A percentile compares a stretch with the other conserved stretches of the same genome.
Conservation (phyloP, 177 flowering plant species). For the Vitis hybrid region DNA sequence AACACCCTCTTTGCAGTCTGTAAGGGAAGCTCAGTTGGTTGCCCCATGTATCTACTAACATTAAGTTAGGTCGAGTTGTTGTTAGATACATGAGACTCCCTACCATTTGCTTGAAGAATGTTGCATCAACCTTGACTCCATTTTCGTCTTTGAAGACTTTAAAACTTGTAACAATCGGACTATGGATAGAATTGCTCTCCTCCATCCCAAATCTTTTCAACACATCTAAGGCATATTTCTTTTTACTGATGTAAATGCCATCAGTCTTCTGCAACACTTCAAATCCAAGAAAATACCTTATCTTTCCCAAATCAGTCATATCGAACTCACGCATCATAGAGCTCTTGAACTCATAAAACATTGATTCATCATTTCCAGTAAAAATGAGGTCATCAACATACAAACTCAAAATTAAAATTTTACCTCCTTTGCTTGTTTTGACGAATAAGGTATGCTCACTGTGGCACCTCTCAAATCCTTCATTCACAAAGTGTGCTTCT, state of each 20-base stretch:
- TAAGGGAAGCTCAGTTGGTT: too few species aligned
- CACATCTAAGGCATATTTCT: not conserved
- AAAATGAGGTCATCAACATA: not conserved
- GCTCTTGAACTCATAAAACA: not conserved
- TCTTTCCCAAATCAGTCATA: too few species aligned
- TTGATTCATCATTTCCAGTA: not conserved
- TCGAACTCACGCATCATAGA: not conserved
- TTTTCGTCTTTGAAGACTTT: not conserved
- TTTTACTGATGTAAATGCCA: not conserved
- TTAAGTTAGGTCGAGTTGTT: not conserved
- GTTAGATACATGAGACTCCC: slow-evolving; percentile 1
- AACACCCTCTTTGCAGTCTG: too few species aligned
- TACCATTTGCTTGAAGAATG: not conserved
- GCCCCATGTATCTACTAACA: not conserved
- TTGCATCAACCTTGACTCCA: not conserved
- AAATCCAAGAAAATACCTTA: not conserved
- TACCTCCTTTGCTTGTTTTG: not conserved
- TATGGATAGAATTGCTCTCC: not conserved
- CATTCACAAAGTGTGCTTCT: not conserved
- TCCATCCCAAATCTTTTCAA: not conserved
- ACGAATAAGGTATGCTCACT: not conserved
- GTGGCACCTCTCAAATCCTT: not conserved
- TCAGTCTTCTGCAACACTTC: not conserved
- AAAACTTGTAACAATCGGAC: too few species aligned
- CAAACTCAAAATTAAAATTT: not conserved